These are phyloP conservation scores for Pyronema domesticum DNA, from an alignment of 495 filamentous ascomycete species.

Conservation along the genomic window DNA sequence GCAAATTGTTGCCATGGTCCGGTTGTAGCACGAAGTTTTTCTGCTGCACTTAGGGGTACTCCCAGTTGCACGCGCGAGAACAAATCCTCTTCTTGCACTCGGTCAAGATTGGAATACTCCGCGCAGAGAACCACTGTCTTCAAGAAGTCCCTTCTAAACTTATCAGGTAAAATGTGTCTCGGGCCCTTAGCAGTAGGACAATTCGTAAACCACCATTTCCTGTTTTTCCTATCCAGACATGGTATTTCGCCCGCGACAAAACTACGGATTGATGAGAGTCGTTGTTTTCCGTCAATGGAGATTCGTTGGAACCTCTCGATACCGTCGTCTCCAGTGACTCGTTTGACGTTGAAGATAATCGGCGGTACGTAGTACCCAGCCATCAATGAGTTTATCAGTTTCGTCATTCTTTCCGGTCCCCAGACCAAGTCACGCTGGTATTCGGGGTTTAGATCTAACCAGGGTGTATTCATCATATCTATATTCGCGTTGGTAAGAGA, in stretches of 20 bases:
- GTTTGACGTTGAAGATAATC: constrained; percentile 32
- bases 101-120: constrained; percentile 27
- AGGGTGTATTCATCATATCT: constrained; percentile 25
- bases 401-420: constrained; percentile 24
- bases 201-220: constrained; percentile 25
- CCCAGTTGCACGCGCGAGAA: constrained; percentile 34
- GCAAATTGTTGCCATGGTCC: constrained; percentile 32
- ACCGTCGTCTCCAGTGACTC: constrained; percentile 7
- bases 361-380: constrained; percentile 34
- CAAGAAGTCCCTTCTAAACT: constrained; percentile 24
- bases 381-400: constrained; percentile 30
- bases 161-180: constrained; percentile 18
- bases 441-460: constrained; percentile 30
- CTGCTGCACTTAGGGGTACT: constrained; percentile 30
- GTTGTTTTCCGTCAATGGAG: constrained; percentile 36
- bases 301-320: constrained; percentile 14
- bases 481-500: not conserved
- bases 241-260: constrained; percentile 32
- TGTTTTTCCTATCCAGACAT: constrained; percentile 25
- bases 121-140: constrained; percentile 27
- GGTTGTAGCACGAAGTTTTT: constrained; percentile 32
- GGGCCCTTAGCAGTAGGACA: constrained; percentile 9
- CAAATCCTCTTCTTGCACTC: constrained; percentile 32
- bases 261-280: constrained; percentile 30
- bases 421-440: constrained; percentile 36